Evolutionary conservation across 495 filamentous ascomycete genomes (phyloP).

Genomic region (Aspergillus panamensis): DNA sequence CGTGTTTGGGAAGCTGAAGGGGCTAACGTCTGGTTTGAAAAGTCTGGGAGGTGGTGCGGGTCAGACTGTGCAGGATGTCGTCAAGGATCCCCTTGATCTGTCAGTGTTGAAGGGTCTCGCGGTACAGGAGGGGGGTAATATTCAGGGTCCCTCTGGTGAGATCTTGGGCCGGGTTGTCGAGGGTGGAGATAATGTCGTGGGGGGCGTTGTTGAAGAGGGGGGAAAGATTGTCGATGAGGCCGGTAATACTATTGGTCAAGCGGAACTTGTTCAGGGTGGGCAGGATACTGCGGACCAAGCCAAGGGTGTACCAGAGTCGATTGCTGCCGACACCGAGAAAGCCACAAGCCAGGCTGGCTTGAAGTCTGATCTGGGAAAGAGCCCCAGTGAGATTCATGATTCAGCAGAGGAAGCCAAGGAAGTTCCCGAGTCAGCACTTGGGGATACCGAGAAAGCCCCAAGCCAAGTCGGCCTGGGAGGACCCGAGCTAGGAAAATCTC

Average conservation of each 20-base stretch:
- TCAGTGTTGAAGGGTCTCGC: constrained; percentile 55
- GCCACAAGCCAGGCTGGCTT: not conserved
- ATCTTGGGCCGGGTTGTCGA: constrained; percentile 56
- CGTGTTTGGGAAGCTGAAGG: constrained; percentile 7
- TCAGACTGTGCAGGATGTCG: constrained; percentile 4
- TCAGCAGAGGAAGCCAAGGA: constrained; percentile 22
- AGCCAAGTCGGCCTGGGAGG: not conserved
- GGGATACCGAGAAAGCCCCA: not conserved
- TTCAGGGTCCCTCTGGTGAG: constrained; percentile 53
- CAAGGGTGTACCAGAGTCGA: not conserved
- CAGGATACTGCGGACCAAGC: constrained; percentile 27
- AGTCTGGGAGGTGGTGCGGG: not conserved
- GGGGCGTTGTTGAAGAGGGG: constrained; percentile 56
- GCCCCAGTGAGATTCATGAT: constrained; percentile 16
- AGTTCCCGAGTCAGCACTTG: not conserved
- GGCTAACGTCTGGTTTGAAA: constrained; percentile 4
- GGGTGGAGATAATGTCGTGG: constrained; percentile 58
- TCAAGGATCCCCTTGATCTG: constrained; percentile 26
- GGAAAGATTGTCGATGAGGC: constrained; percentile 64
- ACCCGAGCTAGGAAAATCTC: not conserved
- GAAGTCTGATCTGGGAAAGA: not conserved
- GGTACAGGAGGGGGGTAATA: constrained; percentile 54
- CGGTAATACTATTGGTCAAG: constrained; percentile 53
- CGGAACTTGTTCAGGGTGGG: constrained; percentile 28
- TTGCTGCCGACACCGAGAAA: not conserved